A percentile compares a stretch with the other conserved stretches of the same genome.
phyloP scores from a whole-genome alignment of 805 yeast genomes.

The Lipomyces mesembrius region DNA sequence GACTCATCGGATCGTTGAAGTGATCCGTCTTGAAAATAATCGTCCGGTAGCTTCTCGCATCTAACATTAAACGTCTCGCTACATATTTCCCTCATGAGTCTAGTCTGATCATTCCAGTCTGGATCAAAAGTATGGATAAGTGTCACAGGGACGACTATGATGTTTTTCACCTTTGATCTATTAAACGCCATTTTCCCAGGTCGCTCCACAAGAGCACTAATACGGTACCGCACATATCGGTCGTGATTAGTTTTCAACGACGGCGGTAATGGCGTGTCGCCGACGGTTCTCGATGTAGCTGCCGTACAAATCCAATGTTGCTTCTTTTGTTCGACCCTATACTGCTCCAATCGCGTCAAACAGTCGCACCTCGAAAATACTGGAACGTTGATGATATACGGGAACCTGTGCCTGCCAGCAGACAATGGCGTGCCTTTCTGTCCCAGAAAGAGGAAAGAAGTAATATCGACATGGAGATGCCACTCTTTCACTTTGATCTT shows the following conservation, averaged over 20 bases:
- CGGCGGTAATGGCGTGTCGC: constrained; percentile 17
- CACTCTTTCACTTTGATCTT: constrained; percentile 2
- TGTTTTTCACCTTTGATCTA: background rate
- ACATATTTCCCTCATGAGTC: background rate
- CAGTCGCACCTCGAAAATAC: constrained; percentile 17
- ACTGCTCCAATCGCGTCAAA: background rate
- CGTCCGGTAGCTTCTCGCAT: constrained; percentile 21
- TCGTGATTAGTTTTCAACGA: constrained; percentile 7
- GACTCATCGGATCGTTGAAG: constrained; percentile 16
- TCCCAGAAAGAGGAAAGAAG: background rate
- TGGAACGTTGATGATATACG: constrained; percentile 20
- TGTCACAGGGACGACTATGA: constrained; percentile 5
- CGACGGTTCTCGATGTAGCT: background rate
- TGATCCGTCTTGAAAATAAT: constrained; percentile 27
- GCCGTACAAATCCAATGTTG: constrained; percentile 6
- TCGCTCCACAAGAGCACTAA: constrained; percentile 15
- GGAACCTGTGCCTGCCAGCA: constrained; percentile 8
- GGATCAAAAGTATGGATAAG: constrained; percentile 5
- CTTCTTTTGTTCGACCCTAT: background rate
- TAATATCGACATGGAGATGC: constrained; percentile 17
- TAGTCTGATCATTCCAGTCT: background rate
- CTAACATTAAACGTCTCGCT: constrained; percentile 5
- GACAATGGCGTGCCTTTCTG: constrained; percentile 5
- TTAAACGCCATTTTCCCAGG: constrained; percentile 11
- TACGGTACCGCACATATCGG: constrained; percentile 16